A percentile compares a stretch with the other conserved stretches of the same genome.
Evolutionary conservation across 1,284 basidiomycete species (phyloP).

Genomic region (Trichosporon sp.): DNA sequence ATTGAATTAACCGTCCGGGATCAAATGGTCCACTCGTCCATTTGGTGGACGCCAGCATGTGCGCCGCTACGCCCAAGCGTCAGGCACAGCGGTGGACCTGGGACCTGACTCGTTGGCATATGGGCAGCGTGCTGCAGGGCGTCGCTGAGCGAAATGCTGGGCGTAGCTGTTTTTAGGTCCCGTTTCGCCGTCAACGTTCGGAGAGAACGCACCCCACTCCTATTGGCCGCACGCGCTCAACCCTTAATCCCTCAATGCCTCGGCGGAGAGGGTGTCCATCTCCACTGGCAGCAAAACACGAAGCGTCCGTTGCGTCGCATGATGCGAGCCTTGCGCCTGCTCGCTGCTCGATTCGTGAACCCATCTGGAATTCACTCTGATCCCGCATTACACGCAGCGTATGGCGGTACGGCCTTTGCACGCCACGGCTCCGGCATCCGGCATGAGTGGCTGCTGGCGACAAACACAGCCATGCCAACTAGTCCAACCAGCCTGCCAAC

Average conservation of each 20-base stretch:
- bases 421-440: conserved; percentile 9
- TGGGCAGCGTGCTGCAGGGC: neutral
- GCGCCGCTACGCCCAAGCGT: neutral
- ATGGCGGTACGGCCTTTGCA: neutral
- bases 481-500: too few relatives aligned
- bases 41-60: neutral
- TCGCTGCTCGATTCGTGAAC: neutral
- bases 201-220: neutral
- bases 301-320: too few relatives aligned
- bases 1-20: neutral
- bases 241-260: conserved; percentile 1
- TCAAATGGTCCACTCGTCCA: neutral
- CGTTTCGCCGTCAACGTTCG: conserved; percentile 1
- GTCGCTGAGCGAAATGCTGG: neutral
- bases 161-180: conserved; percentile 11
- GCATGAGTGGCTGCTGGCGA: neutral
- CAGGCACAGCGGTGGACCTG: neutral
- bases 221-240: neutral
- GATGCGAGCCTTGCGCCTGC: neutral
- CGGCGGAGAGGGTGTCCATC: too few relatives aligned
- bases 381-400: too few relatives aligned
- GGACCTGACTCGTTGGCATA: neutral
- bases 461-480: neutral
- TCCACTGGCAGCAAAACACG: too few relatives aligned
- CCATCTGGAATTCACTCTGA: neutral